Base-by-base conservation (phyloP, 768 basidiomycete species). In the Auriscalpium microsporum region DNA sequence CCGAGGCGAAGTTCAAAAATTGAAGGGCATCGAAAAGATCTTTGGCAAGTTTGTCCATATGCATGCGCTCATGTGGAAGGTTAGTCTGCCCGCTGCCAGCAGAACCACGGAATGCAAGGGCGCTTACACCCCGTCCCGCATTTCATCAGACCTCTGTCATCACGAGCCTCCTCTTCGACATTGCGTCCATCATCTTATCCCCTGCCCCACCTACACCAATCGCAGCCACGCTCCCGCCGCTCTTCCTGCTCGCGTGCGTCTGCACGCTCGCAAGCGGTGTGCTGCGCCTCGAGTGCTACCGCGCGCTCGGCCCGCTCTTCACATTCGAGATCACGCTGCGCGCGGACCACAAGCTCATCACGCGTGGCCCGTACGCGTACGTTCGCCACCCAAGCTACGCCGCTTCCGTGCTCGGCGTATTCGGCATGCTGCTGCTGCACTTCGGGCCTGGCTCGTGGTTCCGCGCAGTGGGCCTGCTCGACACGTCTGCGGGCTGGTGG, bases 371-470 rank as follows among this genome's bases (percentile, higher is more conserved):
- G 11, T 65, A 65, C 34, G 21, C 46, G 14, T 57, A 53, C 35
- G 64, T 65, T 28, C 63, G 64, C 34, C 64, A 65, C 34, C 64
- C 64, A 17, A 56, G 56, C 48, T 64, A 64, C 55, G 55, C 53
- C 48, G 60, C 60, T 9, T 38, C 54, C 9, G 49, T 63, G 35
- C 61, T 62, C 28, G 60, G 51, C 38, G 44, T 62, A 16, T 17
- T 50, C 19, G 62, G 62, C 45, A 58, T 52, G 23, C 21, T 61
- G 11, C 52, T 61, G 36, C 50, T 56, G 11, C 50, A 56, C 17
- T 60, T 56, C 36, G 61, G 61, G 4, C 61, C 61, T 7, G 61
- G 58, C 42, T 56, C 58, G 45, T 62, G 61, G 61, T 52, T 50
- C 50, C 45, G 17, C 7, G 53, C 50, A 19, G 50, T 44, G 37